A percentile compares a stretch with the other conserved stretches of the same genome.
Evolutionary conservation across 116 monocot genomes (phyloP).

Genomic region (Papilionanthe hybrid): DNA sequence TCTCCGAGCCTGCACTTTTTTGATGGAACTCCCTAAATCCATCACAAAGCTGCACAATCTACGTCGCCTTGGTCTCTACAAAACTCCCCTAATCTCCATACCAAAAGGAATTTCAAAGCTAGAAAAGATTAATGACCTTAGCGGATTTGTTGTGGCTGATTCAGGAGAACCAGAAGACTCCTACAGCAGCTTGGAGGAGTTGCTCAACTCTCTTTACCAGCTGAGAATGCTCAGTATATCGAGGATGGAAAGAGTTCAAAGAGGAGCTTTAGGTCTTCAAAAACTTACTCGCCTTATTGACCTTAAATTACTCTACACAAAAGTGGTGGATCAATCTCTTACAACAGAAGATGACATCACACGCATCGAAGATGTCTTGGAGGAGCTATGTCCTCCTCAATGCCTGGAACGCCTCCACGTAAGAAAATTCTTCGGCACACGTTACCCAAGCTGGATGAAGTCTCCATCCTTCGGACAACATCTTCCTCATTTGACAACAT

Average conservation of each 20-base stretch:
- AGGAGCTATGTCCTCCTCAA: conserved; percentile 11
- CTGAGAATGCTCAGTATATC: not conserved
- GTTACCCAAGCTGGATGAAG: conserved; percentile 8
- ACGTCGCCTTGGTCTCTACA: conserved; percentile 1
- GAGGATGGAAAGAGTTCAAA: conserved; percentile 5
- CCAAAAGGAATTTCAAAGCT: conserved; percentile 16
- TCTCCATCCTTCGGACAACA: not conserved
- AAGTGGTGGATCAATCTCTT: not conserved
- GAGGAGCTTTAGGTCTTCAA: not conserved
- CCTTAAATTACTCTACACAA: not conserved
- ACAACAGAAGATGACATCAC: not conserved
- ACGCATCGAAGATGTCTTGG: conserved; percentile 9
- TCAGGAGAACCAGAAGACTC: not conserved
- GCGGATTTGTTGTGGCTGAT: conserved; percentile 4
- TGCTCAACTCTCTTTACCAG: conserved; percentile 3
- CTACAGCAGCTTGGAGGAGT: not conserved
- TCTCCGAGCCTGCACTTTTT: not conserved
- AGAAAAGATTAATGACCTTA: not conserved
- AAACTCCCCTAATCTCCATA: conserved; percentile 1
- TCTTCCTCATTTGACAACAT: too few relatives aligned
- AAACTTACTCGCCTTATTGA: not conserved
- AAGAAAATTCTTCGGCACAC: conserved; percentile 4
- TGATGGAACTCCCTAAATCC: not conserved
- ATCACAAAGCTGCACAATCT: not conserved
- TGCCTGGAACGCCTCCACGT: not conserved